Percentiles rank a stretch among this genome's conserved stretches.
These are phyloP conservation scores for Cryphonectria naterciae DNA, from an alignment of 2,329 filamentous ascomycete species.

Conservation along the genomic window DNA sequence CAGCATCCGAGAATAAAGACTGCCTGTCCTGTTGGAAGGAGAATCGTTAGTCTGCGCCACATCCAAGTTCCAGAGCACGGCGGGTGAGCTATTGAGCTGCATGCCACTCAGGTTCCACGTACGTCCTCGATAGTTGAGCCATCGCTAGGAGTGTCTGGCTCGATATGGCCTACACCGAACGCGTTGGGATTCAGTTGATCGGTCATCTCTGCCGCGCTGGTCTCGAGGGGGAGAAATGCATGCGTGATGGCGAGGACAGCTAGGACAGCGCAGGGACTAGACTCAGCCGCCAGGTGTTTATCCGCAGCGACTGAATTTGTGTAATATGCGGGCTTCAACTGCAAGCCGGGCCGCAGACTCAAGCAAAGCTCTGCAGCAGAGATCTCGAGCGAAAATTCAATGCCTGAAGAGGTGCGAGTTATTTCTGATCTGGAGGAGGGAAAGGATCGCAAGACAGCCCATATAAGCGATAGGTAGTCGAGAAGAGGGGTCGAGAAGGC, in stretches of 20 bases:
- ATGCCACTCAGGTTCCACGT: constrained; percentile 12
- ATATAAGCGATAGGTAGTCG: constrained; percentile 13
- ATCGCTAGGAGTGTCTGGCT: constrained; percentile 26
- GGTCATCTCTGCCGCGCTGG: constrained; percentile 4
- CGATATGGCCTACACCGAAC: constrained; percentile 27
- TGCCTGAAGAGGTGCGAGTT: not conserved
- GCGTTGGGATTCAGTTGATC: not conserved
- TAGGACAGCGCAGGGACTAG: not conserved
- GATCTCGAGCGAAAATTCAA: not conserved
- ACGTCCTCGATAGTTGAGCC: constrained; percentile 27
- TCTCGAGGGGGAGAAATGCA: not conserved
- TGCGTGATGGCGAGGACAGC: not conserved
- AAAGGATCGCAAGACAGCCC: constrained; percentile 3
- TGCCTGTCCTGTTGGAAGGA: constrained; percentile 20
- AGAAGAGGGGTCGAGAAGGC: constrained; percentile 16
- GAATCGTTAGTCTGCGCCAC: not conserved
- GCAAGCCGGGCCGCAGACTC: not conserved
- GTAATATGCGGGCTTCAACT: not conserved
- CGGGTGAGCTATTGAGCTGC: not conserved
- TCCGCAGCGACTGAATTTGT: not conserved
- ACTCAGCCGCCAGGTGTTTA: not conserved
- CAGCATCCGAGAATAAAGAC: constrained; percentile 31
- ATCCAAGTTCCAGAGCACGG: not conserved
- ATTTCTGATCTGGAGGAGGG: not conserved
- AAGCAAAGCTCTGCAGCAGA: not conserved